phyloP scores from a whole-genome alignment of 768 basidiomycete genomes.

The Vararia minispora region DNA sequence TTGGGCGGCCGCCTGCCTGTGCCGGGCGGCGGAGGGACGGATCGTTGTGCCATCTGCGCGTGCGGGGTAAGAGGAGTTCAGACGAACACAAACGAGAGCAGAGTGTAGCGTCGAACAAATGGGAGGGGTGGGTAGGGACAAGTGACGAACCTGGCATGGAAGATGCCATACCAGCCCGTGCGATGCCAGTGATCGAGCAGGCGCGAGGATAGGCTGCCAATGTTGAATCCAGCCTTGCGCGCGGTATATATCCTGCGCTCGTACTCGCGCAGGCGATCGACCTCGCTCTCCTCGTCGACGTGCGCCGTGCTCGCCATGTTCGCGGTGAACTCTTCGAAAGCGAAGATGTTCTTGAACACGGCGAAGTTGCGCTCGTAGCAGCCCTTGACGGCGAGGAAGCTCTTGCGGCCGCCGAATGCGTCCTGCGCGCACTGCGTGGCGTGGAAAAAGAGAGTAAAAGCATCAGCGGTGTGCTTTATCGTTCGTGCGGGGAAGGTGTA shows the following conservation, averaged over 20 bases:
- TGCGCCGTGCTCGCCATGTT: constrained; percentile 23
- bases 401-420: constrained; percentile 67
- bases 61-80: no score
- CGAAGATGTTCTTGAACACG: constrained; percentile 72
- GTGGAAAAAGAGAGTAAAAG: no score
- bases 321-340: constrained; percentile 47
- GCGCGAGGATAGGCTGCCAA: constrained; percentile 62
- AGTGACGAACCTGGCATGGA: constrained; percentile 45
- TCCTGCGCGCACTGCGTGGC: constrained; percentile 56
- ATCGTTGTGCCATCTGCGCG: constrained; percentile 13
- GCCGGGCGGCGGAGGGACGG: constrained; percentile 13
- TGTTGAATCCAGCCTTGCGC: constrained; percentile 53
- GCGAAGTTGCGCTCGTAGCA: constrained; percentile 83
- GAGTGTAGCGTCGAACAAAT: constrained; percentile 5
- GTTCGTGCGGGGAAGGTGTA: no score
- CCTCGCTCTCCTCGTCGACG: constrained; percentile 38
- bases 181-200: constrained; percentile 75
- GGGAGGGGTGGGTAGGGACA: neutral
- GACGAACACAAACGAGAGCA: no score
- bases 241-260: constrained; percentile 61
- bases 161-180: constrained; percentile 66
- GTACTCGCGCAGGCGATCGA: constrained; percentile 58
- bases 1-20: constrained; percentile 10
- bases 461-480: no score
- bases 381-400: constrained; percentile 75